These are phyloP conservation scores for Boletus eberwhitei DNA, from an alignment of 768 basidiomycete species.

Conservation along the genomic window DNA sequence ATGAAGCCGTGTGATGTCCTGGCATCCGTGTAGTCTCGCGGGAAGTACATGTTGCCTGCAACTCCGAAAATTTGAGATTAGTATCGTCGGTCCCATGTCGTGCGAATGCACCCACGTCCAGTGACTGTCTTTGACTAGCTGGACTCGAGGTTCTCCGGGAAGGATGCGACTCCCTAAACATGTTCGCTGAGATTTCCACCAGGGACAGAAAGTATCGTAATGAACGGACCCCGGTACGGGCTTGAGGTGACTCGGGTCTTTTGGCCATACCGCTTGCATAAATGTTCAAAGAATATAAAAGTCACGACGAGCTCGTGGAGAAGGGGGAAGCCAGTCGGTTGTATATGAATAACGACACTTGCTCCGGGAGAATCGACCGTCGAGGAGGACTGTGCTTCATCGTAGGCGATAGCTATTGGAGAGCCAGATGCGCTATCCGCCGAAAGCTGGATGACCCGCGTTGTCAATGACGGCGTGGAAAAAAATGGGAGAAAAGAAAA, in stretches of 20 bases:
- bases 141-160: not conserved
- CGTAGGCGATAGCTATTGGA: slow-evolving; percentile 11
- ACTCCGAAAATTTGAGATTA: not conserved
- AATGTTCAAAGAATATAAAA: slow-evolving; percentile 12
- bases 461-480: too few relatives aligned
- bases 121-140: not conserved
- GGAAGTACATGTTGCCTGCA: not conserved
- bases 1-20: not conserved
- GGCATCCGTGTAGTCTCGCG: not conserved
- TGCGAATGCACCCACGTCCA: not conserved
- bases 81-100: not conserved
- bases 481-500: not conserved
- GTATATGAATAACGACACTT: slow-evolving; percentile 7
- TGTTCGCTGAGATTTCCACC: not conserved
- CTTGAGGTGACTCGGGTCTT: not conserved
- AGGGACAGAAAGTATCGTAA: not conserved
- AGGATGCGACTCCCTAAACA: not conserved
- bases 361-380: not conserved
- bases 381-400: not conserved
- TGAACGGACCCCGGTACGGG: not conserved
- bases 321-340: slow-evolving; percentile 19
- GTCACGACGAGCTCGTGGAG: slow-evolving; percentile 16
- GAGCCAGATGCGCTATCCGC: not conserved
- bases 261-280: not conserved
- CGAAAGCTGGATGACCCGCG: slow-evolving; percentile 4